Percentiles rank a stretch among this genome's conserved stretches.
These are phyloP conservation scores for Calonectria naviculata DNA, from an alignment of 2,329 filamentous ascomycete genomes.

Conservation along the genomic window DNA sequence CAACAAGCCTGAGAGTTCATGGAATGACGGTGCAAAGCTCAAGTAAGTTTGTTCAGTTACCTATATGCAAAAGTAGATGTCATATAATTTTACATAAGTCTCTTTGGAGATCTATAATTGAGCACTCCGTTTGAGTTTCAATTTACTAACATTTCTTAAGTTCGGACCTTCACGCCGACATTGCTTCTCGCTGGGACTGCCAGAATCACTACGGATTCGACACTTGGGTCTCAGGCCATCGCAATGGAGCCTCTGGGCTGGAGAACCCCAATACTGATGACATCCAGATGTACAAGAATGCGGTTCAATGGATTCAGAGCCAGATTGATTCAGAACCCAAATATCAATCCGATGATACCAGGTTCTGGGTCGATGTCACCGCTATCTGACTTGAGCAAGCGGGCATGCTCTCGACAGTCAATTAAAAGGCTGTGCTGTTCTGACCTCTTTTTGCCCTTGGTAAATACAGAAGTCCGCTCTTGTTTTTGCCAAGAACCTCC, in stretches of 20 bases:
- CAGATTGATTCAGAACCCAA: slow-evolving; percentile 4
- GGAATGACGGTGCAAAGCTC: slow-evolving; percentile 9
- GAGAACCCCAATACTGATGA: neutral
- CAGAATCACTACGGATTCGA: slow-evolving; percentile 2
- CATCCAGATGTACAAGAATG: neutral
- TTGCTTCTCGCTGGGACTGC: slow-evolving; percentile 6
- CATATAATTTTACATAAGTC: neutral
- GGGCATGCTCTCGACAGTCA: too few species aligned
- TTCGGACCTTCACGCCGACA: neutral
- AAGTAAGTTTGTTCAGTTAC: neutral
- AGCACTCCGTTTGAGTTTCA: too few species aligned
- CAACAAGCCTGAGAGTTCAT: neutral
- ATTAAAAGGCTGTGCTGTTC: too few species aligned
- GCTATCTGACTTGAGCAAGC: neutral
- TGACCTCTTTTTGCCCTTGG: too few species aligned
- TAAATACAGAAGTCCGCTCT: too few species aligned
- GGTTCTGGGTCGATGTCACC: slow-evolving; percentile 8
- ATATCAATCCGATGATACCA: neutral
- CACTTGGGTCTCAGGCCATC: neutral
- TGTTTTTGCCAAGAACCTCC: too few species aligned
- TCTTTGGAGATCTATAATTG: too few species aligned
- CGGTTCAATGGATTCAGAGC: slow-evolving; percentile 1
- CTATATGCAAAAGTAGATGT: neutral
- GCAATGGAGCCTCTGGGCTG: slow-evolving; percentile 1
- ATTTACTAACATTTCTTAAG: neutral